Evolutionary conservation across 2,329 filamentous ascomycete species (phyloP), one percentile per base, ranked within the genome.

Genomic region (Cladophialophora carrionii): DNA sequence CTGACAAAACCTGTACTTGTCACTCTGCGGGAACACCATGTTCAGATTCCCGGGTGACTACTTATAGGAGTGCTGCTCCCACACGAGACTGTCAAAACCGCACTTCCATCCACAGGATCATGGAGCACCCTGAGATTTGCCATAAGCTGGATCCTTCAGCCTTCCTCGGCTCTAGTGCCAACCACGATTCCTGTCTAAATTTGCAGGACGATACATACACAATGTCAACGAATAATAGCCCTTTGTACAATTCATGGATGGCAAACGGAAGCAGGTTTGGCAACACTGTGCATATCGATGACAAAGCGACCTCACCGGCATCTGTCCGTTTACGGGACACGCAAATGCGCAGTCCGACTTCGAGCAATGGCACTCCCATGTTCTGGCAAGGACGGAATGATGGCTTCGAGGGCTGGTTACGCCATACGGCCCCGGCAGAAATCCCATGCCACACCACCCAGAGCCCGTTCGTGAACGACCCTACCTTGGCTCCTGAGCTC

Each of bases 1-100:
- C 59, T 69, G 67, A 67, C 67, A 60, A 64, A 62, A 24, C 14
- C 24, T 24, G 29, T 46, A 17, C n/a, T 46, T 67, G 64, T 69
- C 62, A 69, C 67, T 9, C 41, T 3, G 17, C 37, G 59, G 53
- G 32, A 56, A 22, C 41, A 12, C 34, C 17, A 24, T 57, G 29
- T 56, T 37, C 58, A 41, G 53, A 29, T 14, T 46, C 34, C 17
- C 43, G 51, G 26, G 51, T 48, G 41, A 24, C 54, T 17, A 46
- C 26, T 24, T 54, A 54, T 54, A 55, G 37, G 10, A 22, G 51
- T 46, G 29, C 32, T 8, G 26, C 49, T 31, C 56, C 54, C 24
- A 34, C 46, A 14, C 17, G 26, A 57, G 31, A 60, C 55, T 46
- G 48, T 57, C 55, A 61, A 10, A 59, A 37, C 24, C 51, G 55